These are phyloP conservation scores for Phytophthora ohioensis DNA, from an alignment of 352 stramenopile genomes.

Conservation along the genomic window DNA sequence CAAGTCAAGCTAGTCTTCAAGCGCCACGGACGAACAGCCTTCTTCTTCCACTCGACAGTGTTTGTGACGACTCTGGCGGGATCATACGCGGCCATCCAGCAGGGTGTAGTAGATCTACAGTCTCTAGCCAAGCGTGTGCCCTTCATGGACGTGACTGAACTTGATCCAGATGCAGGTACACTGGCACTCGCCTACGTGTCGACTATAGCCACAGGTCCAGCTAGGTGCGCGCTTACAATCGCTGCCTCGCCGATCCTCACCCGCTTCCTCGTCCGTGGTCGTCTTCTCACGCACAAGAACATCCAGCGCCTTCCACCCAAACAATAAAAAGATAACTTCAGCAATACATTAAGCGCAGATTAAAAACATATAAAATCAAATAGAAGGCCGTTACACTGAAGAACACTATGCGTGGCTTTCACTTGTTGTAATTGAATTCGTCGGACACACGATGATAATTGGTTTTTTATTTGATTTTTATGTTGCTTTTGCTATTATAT, in stretches of 20 bases:
- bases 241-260: slow-evolving; percentile 62
- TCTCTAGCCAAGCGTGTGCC: slow-evolving; percentile 36
- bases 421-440: no score
- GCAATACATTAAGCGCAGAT: no score
- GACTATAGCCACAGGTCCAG: slow-evolving; percentile 79
- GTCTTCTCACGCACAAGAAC: background rate
- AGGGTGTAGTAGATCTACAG: slow-evolving; percentile 58
- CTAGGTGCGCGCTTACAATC: slow-evolving; percentile 66
- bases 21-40: slow-evolving; percentile 94
- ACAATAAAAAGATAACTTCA: no score
- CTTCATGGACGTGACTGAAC: background rate
- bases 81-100: slow-evolving; percentile 64
- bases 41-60: slow-evolving; percentile 91
- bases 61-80: slow-evolving; percentile 95
- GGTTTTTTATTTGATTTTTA: no score
- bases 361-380: no score
- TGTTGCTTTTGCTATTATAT: no score
- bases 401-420: no score
- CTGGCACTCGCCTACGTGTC: slow-evolving; percentile 92
- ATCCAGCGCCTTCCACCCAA: no score
- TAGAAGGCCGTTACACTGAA: no score
- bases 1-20: slow-evolving; percentile 75
- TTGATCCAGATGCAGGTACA: background rate
- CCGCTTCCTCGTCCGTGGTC: slow-evolving; percentile 50
- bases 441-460: no score